Evolutionary conservation across 2,329 filamentous ascomycete species (phyloP), one percentile per base, ranked within the genome.

Genomic region (Hirsutella minnesotensis): DNA sequence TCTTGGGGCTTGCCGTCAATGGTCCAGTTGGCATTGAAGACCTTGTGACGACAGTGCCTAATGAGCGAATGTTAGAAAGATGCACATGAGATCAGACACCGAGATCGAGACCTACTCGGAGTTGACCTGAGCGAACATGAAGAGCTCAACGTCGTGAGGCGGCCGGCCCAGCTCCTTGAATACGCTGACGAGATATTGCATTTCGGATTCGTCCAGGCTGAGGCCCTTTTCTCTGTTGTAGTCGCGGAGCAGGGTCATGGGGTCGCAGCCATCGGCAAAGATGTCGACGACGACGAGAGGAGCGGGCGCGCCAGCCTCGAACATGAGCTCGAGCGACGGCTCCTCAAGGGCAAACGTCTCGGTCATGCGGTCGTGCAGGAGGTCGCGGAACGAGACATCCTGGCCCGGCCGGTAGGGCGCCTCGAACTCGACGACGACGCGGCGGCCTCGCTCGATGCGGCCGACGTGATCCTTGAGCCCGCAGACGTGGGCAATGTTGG

Each of bases 41-140:
- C 85, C 70, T 95, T 94, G 61, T 76, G 73, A 20, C 72, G 70
- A 51, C 73, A 95, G 64, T 96, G 90, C 29, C 52, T 54, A 38
- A 5, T 4, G 27, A 15, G 10, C 3, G 9, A 5, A n/a, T 18
- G 16, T 30, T 9, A 36, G 16, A 12, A 27, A 9, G 4, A 22
- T 9, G 12, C 9, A 5, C 20, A 7, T 15, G 9, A 9, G 13
- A 7, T 22, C 3, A 8, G 15, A 21, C 9, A 10, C 15, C n/a
- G 10, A n/a, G 3, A n/a, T n/a, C n/a, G 16, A 24, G 20, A 44
- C 47, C 39, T 38, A 54, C 71, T 98, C 92, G 3, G 90, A 96
- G 69, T 96, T 96, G 60, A 98, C 90, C 66, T 98, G 92, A 15
- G 90, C 90, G 62, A 96, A 98, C 92, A 96, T 96, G 72, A 96